These are phyloP conservation scores for Globisporangium canariense DNA, from an alignment of 352 stramenopile genomes.

Conservation along the genomic window DNA sequence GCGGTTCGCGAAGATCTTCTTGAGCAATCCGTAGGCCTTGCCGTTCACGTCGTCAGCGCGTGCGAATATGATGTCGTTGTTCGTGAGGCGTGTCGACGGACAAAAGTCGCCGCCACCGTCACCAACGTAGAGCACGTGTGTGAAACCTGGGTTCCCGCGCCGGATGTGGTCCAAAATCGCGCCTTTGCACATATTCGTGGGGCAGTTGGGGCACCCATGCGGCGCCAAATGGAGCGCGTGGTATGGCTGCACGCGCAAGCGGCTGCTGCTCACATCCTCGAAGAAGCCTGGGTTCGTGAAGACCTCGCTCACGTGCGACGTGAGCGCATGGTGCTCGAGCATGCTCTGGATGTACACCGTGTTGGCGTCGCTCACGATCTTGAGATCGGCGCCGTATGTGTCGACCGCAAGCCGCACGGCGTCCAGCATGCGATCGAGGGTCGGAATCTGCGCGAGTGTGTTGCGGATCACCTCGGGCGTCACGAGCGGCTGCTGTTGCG, in stretches of 20 bases:
- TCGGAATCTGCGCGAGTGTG: conserved; percentile 46
- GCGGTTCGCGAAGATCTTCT: conserved; percentile 34
- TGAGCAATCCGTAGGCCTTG: conserved; percentile 52
- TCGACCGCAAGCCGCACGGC: conserved; percentile 47
- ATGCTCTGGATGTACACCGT: conserved; percentile 80
- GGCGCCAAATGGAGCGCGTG: conserved; percentile 31
- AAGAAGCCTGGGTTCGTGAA: conserved; percentile 58
- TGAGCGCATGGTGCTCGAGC: conserved; percentile 38
- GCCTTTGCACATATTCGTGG: conserved; percentile 83
- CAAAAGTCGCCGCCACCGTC: conserved; percentile 76
- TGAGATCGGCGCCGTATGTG: conserved; percentile 36
- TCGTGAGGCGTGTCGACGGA: conserved; percentile 39
- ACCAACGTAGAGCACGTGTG: conserved; percentile 66
- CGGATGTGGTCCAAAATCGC: conserved; percentile 55
- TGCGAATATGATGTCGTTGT: conserved; percentile 59
- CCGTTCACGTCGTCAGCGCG: conserved; percentile 45
- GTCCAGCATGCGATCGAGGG: conserved; percentile 68
- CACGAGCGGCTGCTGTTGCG: conserved; percentile 34
- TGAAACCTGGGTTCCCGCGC: conserved; percentile 20
- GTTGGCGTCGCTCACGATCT: conserved; percentile 81
- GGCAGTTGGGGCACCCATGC: conserved; percentile 59
- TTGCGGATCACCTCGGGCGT: conserved; percentile 33
- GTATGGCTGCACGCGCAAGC: conserved; percentile 54
- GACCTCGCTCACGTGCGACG: conserved; percentile 36
- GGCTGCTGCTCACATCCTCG: conserved; percentile 18